These are phyloP conservation scores for Candolleomyces eurysporus DNA, from an alignment of 768 basidiomycete genomes.

Conservation along the genomic window DNA sequence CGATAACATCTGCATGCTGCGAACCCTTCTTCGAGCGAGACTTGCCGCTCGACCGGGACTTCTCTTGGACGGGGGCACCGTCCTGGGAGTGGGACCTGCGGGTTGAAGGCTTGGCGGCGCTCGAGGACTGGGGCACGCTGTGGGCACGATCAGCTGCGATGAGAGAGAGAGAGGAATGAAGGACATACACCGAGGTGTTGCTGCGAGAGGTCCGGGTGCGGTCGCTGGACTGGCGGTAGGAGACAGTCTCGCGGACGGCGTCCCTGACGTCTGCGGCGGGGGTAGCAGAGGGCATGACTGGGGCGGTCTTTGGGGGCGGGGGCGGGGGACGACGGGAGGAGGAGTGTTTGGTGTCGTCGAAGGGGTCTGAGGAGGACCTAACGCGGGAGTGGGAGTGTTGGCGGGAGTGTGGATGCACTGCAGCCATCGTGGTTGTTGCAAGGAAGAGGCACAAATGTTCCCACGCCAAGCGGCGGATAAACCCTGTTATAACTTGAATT, in stretches of 20 bases:
- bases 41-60: conserved; percentile 39
- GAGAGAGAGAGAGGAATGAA: conserved; percentile 5
- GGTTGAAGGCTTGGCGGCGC: conserved; percentile 23
- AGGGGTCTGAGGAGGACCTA: conserved; percentile 54
- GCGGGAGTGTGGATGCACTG: conserved; percentile 23
- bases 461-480: conserved; percentile 26
- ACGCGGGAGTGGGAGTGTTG: conserved; percentile 33
- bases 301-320: conserved; percentile 32
- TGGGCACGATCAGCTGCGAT: conserved; percentile 8
- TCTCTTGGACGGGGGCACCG: conserved; percentile 34
- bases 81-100: conserved; percentile 51
- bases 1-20: conserved; percentile 85
- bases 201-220: conserved; percentile 54
- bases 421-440: conserved; percentile 29
- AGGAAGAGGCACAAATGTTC: conserved; percentile 17
- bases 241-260: conserved; percentile 69
- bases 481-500: not conserved
- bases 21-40: conserved; percentile 67
- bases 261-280: conserved; percentile 45
- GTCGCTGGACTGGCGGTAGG: conserved; percentile 40
- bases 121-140: conserved; percentile 16
- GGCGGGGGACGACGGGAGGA: conserved; percentile 26
- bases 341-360: conserved; percentile 36
- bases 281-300: conserved; percentile 7
- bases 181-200: conserved; percentile 51